Evolutionary conservation across 805 yeast genomes (phyloP), one percentile per base, ranked within the genome.

Genomic region (Teunomyces tritomae): DNA sequence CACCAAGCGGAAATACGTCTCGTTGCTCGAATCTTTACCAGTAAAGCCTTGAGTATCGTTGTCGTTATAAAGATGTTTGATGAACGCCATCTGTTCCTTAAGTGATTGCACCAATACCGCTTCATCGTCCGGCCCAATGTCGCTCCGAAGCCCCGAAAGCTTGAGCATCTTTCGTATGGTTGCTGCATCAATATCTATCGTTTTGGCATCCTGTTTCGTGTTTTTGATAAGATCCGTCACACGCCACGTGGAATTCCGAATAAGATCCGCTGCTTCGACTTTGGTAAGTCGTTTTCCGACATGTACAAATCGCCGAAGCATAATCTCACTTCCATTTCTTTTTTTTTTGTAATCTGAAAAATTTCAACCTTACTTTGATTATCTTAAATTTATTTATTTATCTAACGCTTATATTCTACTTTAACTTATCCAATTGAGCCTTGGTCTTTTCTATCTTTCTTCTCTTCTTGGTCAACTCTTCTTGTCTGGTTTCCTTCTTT

Each of bases 401-500:
- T 27, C 27, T 27, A 33, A 20, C 24, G 24, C 6, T 20, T 20
- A 20, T 20, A 20, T 5, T 48, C 49, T 48, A 49, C 46, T 54
- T 55, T 49, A 60, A 45, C 48, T 65, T 62, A 14, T 56, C 56
- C 57, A 69, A 64, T 49, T 68, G 62, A 36, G 61, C 59, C 65
- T 84, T 82, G 58, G 83, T 76, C 77, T 86, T 84, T 43, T 80
- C 83, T 47, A 89, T 71, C 64, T 80, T 83, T 68, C 80, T 80
- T 69, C 77, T 84, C 81, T 87, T 87, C 68, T 79, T 77, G 59
- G 79, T 74, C 65, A 87, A 74, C 46, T 76, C 79, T 49, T 85
- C 86, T 60, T 82, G 81, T 70, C 92, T 83, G 45, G 78, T 78
- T 62, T 87, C 89, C 73, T 88, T 87, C 80, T 88, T 83, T 50